These are phyloP conservation scores for Pestalotiopsis sp. DNA, from an alignment of 2,329 filamentous ascomycete species.

Conservation along the genomic window DNA sequence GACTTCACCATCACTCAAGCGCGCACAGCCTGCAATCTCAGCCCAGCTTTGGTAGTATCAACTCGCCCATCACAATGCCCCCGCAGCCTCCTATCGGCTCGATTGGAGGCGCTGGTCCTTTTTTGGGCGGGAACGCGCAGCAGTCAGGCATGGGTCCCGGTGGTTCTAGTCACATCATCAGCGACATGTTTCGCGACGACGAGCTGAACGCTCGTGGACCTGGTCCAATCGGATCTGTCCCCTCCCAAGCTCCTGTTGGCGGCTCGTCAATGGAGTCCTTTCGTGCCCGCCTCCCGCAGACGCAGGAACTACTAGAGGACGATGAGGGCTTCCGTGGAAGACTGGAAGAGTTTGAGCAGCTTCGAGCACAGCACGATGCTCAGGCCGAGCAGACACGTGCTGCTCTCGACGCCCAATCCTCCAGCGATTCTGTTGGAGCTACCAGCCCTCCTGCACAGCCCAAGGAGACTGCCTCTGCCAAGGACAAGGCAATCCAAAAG, in stretches of 20 bases:
- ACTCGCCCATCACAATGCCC: slow-evolving; percentile 72
- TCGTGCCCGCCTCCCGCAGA: slow-evolving; percentile 50
- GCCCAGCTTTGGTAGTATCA: slow-evolving; percentile 92
- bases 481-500: slow-evolving; percentile 16
- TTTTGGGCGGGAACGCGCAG: slow-evolving; percentile 65
- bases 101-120: slow-evolving; percentile 63
- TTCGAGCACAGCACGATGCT: slow-evolving; percentile 73
- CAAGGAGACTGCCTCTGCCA: slow-evolving; percentile 13
- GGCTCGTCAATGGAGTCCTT: slow-evolving; percentile 38
- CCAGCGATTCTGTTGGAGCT: slow-evolving; percentile 18
- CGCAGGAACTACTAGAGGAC: slow-evolving; percentile 55
- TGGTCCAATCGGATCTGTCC: slow-evolving; percentile 31
- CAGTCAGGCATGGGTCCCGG: slow-evolving; percentile 39
- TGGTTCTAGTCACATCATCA: slow-evolving; percentile 32
- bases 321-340: slow-evolving; percentile 67
- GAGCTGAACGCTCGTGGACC: slow-evolving; percentile 56
- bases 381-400: slow-evolving; percentile 37
- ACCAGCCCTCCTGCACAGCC: slow-evolving; percentile 13
- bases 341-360: slow-evolving; percentile 79
- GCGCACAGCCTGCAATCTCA: slow-evolving; percentile 96
- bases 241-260: slow-evolving; percentile 40
- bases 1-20: slow-evolving; percentile 89
- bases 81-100: slow-evolving; percentile 57
- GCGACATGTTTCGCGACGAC: slow-evolving; percentile 67
- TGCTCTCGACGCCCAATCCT: slow-evolving; percentile 19